Conservation (phyloP, 768 basidiomycete genomes). For the Bullera alba region DNA sequence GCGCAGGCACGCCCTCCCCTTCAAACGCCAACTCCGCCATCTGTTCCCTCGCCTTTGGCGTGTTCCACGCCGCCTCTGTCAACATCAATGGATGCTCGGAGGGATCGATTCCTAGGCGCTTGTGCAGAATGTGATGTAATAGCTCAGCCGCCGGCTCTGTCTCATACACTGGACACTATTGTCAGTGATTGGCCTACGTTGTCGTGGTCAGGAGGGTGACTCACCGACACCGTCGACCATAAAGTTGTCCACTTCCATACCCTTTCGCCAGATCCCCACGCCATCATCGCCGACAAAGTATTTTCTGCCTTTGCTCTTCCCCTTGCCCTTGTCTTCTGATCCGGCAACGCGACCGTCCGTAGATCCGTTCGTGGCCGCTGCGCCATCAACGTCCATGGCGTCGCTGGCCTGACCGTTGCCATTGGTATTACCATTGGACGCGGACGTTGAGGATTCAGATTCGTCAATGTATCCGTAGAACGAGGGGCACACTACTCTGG, state of each 20-base stretch:
- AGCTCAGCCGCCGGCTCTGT: slow-evolving; percentile 40
- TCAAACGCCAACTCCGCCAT: slow-evolving; percentile 95
- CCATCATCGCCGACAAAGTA: slow-evolving; percentile 80
- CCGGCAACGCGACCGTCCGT: no score
- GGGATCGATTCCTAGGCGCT: slow-evolving; percentile 68
- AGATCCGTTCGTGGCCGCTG: slow-evolving; percentile 28
- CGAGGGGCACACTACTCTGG: slow-evolving; percentile 84
- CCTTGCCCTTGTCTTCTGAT: slow-evolving; percentile 47
- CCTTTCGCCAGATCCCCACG: slow-evolving; percentile 80
- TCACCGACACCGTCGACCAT: slow-evolving; percentile 76
- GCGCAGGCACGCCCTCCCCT: slow-evolving; percentile 86
- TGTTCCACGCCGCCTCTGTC: slow-evolving; percentile 96
- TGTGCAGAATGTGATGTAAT: slow-evolving; percentile 48
- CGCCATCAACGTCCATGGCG: slow-evolving; percentile 9
- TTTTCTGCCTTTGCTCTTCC: slow-evolving; percentile 40
- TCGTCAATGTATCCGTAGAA: slow-evolving; percentile 66
- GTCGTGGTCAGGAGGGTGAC: slow-evolving; percentile 7
- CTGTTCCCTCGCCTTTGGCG: slow-evolving; percentile 78
- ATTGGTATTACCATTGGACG: slow-evolving; percentile 40
- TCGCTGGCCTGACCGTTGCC: slow-evolving; percentile 44
- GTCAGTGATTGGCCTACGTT: neutral
- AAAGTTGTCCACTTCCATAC: slow-evolving; percentile 80
- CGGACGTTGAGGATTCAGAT: slow-evolving; percentile 5
- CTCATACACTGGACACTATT: slow-evolving; percentile 33
- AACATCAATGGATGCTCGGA: slow-evolving; percentile 84